These are phyloP conservation scores for Mycosphaerelloides madeirae DNA, from an alignment of 2,329 filamentous ascomycete species.

Conservation along the genomic window DNA sequence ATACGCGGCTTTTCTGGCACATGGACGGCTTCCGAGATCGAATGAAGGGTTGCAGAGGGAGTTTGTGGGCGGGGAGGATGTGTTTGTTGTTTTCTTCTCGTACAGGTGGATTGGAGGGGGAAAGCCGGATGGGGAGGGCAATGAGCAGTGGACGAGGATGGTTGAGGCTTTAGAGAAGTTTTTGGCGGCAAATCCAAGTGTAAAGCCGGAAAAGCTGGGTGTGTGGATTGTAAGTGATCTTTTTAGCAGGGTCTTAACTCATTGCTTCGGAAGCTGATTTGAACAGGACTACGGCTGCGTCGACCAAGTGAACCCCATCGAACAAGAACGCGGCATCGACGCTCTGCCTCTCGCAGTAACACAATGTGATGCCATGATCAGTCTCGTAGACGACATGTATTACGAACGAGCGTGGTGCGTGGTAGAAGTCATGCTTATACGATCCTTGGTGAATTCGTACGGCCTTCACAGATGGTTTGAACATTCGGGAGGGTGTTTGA, in stretches of 20 bases:
- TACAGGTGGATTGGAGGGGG: slow-evolving; percentile 3
- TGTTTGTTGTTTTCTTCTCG: slow-evolving; percentile 3
- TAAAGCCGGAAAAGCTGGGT: neutral
- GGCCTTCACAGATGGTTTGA: neutral
- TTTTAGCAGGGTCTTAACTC: too few species aligned
- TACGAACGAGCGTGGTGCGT: slow-evolving; percentile 38
- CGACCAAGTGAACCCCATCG: slow-evolving; percentile 34
- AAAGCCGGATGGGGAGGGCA: neutral
- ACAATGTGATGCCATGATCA: slow-evolving; percentile 40
- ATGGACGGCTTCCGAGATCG: neutral
- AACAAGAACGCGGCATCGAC: slow-evolving; percentile 27
- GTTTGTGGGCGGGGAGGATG: neutral
- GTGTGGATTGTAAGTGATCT: too few species aligned
- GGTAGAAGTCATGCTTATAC: slow-evolving; percentile 27
- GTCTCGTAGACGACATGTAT: slow-evolving; percentile 35
- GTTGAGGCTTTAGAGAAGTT: neutral
- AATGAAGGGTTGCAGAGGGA: neutral
- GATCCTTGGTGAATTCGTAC: neutral
- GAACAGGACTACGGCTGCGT: slow-evolving; percentile 40
- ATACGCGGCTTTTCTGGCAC: neutral
- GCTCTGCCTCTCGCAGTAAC: slow-evolving; percentile 36
- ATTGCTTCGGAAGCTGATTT: slow-evolving; percentile 10
- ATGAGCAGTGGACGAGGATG: slow-evolving; percentile 1
- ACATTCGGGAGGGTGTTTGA: too few species aligned
- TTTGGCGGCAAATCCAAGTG: too few species aligned